Percentiles rank a stretch among this genome's conserved stretches.
Evolutionary conservation across 2,329 filamentous ascomycete species (phyloP).

Genomic region (Ilyonectria mors-panacis): DNA sequence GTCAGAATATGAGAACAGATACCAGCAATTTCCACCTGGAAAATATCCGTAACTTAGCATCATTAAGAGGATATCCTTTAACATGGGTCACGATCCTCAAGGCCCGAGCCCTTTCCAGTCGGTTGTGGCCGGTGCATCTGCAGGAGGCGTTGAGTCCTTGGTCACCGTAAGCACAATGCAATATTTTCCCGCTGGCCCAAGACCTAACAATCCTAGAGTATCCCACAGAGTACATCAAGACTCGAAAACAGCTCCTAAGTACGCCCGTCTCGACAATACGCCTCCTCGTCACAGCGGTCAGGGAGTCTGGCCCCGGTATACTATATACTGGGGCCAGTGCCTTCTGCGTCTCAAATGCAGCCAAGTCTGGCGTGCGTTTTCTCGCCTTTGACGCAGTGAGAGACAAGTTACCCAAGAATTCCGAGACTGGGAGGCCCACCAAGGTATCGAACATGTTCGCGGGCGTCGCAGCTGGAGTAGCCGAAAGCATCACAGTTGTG

Average conservation of each 20-base stretch:
- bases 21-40: background rate
- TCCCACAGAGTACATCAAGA: constrained; percentile 22
- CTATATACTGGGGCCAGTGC: constrained; percentile 34
- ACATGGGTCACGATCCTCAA: background rate
- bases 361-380: constrained; percentile 43
- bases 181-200: background rate
- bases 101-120: constrained; percentile 22
- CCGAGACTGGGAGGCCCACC: background rate
- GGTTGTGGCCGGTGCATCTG: constrained; percentile 20
- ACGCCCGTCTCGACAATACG: background rate
- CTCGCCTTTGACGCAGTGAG: constrained; percentile 1
- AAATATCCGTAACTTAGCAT: background rate
- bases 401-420: background rate
- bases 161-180: constrained; percentile 14
- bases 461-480: constrained; percentile 41
- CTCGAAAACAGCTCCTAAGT: constrained; percentile 8
- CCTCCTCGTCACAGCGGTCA: constrained; percentile 2
- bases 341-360: constrained; percentile 40
- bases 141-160: constrained; percentile 25
- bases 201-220: constrained; percentile 18
- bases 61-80: background rate
- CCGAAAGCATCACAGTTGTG: constrained; percentile 44
- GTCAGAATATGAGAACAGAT: background rate
- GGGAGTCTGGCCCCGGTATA: constrained; percentile 11
- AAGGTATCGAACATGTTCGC: constrained; percentile 40